Conservation (phyloP, 176 grass and related monocot genomes). For the Neostapfia colusana region DNA sequence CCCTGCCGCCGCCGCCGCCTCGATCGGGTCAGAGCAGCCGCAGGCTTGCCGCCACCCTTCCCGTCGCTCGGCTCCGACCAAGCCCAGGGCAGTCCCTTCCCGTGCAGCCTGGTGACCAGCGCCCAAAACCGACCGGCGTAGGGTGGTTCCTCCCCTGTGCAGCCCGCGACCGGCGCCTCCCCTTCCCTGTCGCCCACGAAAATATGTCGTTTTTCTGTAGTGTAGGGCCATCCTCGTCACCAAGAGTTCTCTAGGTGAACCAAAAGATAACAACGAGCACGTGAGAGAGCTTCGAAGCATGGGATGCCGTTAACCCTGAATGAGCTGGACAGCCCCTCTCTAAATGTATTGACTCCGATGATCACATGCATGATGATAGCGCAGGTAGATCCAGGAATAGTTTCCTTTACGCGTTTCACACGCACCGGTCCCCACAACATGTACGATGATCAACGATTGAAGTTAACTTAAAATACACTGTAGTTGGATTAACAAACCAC, state of each 20-base stretch:
- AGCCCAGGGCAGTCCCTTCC: too few species aligned
- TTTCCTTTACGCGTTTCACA: neutral
- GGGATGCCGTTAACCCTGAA: neutral
- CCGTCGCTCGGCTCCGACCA: too few species aligned
- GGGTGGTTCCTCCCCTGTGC: too few species aligned
- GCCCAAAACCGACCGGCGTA: too few species aligned
- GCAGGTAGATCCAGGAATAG: constrained; percentile 25
- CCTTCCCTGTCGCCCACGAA: too few species aligned
- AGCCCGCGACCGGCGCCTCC: too few species aligned
- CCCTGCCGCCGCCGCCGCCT: too few species aligned
- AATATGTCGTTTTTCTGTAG: too few species aligned
- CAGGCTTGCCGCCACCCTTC: too few species aligned
- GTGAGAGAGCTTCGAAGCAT: neutral
- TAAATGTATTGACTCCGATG: neutral
- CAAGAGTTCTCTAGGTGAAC: neutral
- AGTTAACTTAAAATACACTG: neutral
- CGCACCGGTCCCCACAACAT: neutral
- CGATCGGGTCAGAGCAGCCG: too few species aligned
- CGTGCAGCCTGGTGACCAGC: too few species aligned
- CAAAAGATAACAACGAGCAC: neutral
- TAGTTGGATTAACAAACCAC: neutral
- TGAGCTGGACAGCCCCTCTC: neutral
- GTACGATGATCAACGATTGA: neutral
- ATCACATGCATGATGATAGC: constrained; percentile 6
- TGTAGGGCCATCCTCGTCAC: too few species aligned